Evolutionary conservation across 2,329 filamentous ascomycete species (phyloP).

Genomic region (Dactylellina leptospora): DNA sequence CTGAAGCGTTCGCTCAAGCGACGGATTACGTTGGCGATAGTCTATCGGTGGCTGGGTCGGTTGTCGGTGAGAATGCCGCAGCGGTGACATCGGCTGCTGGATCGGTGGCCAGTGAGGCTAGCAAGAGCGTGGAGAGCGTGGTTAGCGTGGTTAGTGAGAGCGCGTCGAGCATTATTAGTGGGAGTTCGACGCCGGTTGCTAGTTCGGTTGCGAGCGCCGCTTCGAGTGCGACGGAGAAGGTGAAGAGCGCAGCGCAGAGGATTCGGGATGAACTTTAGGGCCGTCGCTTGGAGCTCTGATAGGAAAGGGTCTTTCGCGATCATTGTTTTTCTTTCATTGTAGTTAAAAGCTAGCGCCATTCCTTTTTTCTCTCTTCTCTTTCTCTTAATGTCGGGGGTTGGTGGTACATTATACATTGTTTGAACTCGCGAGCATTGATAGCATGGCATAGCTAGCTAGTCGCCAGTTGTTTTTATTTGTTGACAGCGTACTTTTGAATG

Average conservation of each 20-base stretch:
- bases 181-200: constrained; percentile 45
- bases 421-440: not conserved
- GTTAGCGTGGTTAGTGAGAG: constrained; percentile 38
- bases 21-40: constrained; percentile 32
- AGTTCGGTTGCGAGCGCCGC: constrained; percentile 51
- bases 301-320: not conserved
- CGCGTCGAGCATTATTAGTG: constrained; percentile 39
- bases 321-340: constrained; percentile 15
- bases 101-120: constrained; percentile 28
- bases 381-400: not conserved
- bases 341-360: not conserved
- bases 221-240: constrained; percentile 61
- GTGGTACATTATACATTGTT: not conserved
- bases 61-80: constrained; percentile 32
- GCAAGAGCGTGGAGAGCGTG: constrained; percentile 39
- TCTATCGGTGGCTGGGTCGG: constrained; percentile 12
- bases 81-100: constrained; percentile 32
- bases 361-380: not conserved
- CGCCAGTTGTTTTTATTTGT: no score
- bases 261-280: constrained; percentile 56
- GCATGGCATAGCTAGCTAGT: no score
- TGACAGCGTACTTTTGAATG: no score
- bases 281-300: constrained; percentile 23
- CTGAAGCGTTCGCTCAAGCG: constrained; percentile 39
- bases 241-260: constrained; percentile 55